phyloP scores from a whole-genome alignment of 108 stramenopile genomes.

The Skeletonema menzelii region DNA sequence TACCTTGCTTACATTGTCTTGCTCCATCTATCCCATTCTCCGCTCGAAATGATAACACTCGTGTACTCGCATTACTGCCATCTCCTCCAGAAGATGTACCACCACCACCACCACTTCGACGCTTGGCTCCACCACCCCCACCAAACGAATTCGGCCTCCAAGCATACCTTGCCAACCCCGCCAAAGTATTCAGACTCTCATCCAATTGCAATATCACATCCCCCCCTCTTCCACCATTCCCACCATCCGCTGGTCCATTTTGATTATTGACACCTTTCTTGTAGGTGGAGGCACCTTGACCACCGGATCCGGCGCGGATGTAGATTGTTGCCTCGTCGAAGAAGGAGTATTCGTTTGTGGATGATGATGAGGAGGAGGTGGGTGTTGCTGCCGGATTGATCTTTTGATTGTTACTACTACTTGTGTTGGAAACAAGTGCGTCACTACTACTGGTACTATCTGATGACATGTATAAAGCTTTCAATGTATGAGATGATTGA shows the following conservation, averaged over 20 bases:
- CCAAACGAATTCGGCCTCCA: conserved; percentile 84
- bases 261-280: conserved; percentile 68
- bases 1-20: conserved; percentile 72
- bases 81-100: conserved; percentile 12
- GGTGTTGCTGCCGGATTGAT: conserved; percentile 3
- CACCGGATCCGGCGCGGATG: conserved; percentile 84
- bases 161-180: conserved; percentile 67
- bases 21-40: conserved; percentile 85
- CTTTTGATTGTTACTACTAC: background rate
- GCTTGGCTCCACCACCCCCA: conserved; percentile 66
- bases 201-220: conserved; percentile 81
- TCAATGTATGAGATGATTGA: too few relatives aligned
- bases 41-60: conserved; percentile 71
- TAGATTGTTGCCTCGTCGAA: conserved; percentile 86
- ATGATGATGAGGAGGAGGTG: background rate
- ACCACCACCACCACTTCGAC: conserved; percentile 24
- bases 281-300: conserved; percentile 84
- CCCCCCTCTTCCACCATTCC: conserved; percentile 93
- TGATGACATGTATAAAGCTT: too few relatives aligned
- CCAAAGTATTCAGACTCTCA: conserved; percentile 88
- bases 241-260: conserved; percentile 91
- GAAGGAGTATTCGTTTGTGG: conserved; percentile 81
- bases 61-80: conserved; percentile 16
- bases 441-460: too few relatives aligned
- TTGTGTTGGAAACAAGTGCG: too few relatives aligned